Conservation (phyloP, 1,284 basidiomycete genomes). For the Naganishia sp. region DNA sequence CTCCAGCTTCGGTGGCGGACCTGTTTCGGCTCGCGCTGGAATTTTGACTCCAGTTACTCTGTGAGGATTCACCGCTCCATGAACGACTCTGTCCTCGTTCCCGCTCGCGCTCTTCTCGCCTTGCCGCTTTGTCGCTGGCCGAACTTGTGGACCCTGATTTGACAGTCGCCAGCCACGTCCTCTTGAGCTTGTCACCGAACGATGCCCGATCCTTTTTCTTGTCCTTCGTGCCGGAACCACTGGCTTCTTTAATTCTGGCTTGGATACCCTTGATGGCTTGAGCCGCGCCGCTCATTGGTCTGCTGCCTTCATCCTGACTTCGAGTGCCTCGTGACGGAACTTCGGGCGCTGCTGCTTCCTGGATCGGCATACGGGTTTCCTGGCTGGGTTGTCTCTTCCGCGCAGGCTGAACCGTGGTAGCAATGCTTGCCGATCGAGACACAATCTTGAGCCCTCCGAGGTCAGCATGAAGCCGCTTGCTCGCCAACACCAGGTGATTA, state of each 20-base stretch:
- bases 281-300: not conserved
- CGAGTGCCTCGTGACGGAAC: not conserved
- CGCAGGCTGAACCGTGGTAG: not conserved
- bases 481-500: conserved; percentile 39
- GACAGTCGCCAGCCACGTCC: conserved; percentile 43
- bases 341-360: not conserved
- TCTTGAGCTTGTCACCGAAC: conserved; percentile 46
- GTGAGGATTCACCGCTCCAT: conserved; percentile 35
- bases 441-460: conserved; percentile 49
- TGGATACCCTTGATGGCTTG: conserved; percentile 28
- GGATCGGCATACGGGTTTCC: not conserved
- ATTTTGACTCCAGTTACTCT: conserved; percentile 24
- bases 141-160: conserved; percentile 34
- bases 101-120: conserved; percentile 45
- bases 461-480: conserved; percentile 47
- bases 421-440: conserved; percentile 1
- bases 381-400: not conserved
- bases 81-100: conserved; percentile 44
- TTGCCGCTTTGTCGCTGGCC: conserved; percentile 38
- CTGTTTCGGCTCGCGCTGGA: conserved; percentile 14
- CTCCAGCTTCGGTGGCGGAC: not conserved
- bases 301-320: conserved; percentile 34
- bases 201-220: conserved; percentile 32
- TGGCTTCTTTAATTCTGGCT: conserved; percentile 25
- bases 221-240: conserved; percentile 35